Conservation (phyloP, 257 asterid species). For the Fraxinus americana region DNA sequence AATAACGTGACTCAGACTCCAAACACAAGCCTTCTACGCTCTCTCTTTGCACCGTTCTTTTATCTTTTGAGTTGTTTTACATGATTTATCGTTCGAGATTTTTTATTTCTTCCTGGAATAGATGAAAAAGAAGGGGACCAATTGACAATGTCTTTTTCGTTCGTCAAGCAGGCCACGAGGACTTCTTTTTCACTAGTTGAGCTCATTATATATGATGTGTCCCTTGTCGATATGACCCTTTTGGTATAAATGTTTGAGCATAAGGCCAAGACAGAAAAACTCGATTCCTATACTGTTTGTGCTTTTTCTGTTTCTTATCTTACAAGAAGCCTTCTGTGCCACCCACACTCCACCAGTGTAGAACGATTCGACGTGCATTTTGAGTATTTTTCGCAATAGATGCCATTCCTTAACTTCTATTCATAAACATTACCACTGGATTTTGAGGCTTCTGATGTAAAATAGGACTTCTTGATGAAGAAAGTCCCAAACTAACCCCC, state of each 20-base stretch:
- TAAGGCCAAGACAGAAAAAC: conserved; percentile 29
- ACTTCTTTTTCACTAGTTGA: neutral
- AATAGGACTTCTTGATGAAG: neutral
- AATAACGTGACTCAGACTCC: conserved; percentile 24
- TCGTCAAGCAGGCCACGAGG: neutral
- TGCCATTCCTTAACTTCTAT: neutral
- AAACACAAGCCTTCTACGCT: neutral
- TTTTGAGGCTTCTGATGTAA: neutral
- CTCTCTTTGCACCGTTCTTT: neutral
- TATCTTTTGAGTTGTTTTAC: neutral
- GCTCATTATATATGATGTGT: conserved; percentile 1
- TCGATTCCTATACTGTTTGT: neutral
- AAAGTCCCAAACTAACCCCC: neutral
- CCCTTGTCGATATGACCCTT: neutral
- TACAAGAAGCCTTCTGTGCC: conserved; percentile 3
- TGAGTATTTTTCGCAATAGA: neutral
- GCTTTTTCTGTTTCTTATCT: conserved; percentile 29
- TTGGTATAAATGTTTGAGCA: conserved; percentile 23
- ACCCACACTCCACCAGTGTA: neutral
- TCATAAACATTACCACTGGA: neutral
- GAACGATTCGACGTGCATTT: neutral
- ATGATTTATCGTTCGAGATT: neutral
- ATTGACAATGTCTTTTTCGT: neutral
- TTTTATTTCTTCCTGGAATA: neutral
- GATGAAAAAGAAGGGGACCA: neutral